Percentiles rank a stretch among this genome's conserved stretches.
Evolutionary conservation across 1,284 basidiomycete genomes (phyloP).

Genomic region (Cystobasidiaceae sp.): DNA sequence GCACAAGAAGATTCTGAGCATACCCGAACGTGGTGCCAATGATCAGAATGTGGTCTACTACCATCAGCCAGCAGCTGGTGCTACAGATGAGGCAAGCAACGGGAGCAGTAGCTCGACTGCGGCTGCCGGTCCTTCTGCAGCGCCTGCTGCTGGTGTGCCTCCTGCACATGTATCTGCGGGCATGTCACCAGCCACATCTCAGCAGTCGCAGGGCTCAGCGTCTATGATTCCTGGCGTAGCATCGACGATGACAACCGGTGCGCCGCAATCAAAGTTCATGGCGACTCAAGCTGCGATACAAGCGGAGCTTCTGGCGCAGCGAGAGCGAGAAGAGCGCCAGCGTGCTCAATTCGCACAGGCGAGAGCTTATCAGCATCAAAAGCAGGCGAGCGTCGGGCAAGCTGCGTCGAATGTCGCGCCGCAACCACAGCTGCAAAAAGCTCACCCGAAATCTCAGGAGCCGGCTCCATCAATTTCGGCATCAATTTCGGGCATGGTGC

Average conservation of each 20-base stretch:
- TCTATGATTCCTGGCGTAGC: background rate
- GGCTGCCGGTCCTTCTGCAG: background rate
- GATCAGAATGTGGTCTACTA: conserved; percentile 40
- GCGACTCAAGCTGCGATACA: conserved; percentile 15
- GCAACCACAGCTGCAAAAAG: background rate
- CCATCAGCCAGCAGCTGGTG: conserved; percentile 21
- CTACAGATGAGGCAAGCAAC: background rate
- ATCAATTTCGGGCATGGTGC: no score
- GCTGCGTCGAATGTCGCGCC: background rate
- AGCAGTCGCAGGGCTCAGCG: background rate
- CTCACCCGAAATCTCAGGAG: no score
- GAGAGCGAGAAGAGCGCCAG: conserved; percentile 16
- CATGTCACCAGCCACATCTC: conserved; percentile 3
- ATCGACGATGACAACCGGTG: background rate
- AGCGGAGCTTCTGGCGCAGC: conserved; percentile 7
- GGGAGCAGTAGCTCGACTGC: background rate
- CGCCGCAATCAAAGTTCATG: conserved; percentile 12
- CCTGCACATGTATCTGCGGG: background rate
- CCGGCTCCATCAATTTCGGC: no score
- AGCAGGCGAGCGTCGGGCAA: background rate
- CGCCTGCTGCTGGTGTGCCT: background rate
- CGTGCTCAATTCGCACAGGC: conserved; percentile 6
- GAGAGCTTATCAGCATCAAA: conserved; percentile 1
- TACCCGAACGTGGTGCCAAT: conserved; percentile 42
- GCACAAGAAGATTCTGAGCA: conserved; percentile 71